Base-by-base conservation (phyloP, 306 rosid species). In the Rosa persica region DNA sequence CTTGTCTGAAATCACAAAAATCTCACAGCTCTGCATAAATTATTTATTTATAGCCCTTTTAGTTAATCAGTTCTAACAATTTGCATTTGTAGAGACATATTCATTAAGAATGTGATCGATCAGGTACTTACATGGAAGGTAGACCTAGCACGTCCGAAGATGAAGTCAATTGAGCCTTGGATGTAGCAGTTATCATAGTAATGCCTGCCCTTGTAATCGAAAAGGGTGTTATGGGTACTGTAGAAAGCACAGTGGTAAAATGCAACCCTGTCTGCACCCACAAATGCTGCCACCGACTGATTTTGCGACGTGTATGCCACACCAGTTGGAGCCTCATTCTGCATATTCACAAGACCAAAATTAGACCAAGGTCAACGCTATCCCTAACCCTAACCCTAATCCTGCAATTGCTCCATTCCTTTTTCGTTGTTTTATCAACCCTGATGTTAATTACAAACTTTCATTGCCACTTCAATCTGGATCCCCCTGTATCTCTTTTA, bases 241-340 rank as follows among this genome's bases (percentile, higher is more conserved):
- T 80, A 93, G 80, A 95, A 93, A 73, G 83, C 94, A 22, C 99
- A 95, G 5, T 91, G 98, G 83, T 95, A 95, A 77, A 95, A 95
- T 65, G 97, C 97, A 3, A 78, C 85, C 76, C 74, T 85, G 66
- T 95, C 98, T 67, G 91, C 98, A 0, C 78, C 96, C 30, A 92
- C 98, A 79, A 87, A 89, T 77, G 89, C 96, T 19, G 98, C 99
- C 83, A 93, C 99, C 0, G 98, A 95, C 82, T 95, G 99, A 62
- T 95, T 95, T 79, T 95, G 99, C 0, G 99, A 95, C 15, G 99
- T 93, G 77, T 91, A 93, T 1, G 99, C 98, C 48, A 89, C 72
- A 23, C 99, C 99, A 2, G 97, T 95, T 0, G 99, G 99, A 69
- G 99, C 99, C n/a, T 95, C 99, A 78, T 95, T 95, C 99, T 93